Evolutionary conservation across 2,329 filamentous ascomycete genomes (phyloP), one percentile per base, ranked within the genome.

Genomic region (Sordariomycetes sp.): DNA sequence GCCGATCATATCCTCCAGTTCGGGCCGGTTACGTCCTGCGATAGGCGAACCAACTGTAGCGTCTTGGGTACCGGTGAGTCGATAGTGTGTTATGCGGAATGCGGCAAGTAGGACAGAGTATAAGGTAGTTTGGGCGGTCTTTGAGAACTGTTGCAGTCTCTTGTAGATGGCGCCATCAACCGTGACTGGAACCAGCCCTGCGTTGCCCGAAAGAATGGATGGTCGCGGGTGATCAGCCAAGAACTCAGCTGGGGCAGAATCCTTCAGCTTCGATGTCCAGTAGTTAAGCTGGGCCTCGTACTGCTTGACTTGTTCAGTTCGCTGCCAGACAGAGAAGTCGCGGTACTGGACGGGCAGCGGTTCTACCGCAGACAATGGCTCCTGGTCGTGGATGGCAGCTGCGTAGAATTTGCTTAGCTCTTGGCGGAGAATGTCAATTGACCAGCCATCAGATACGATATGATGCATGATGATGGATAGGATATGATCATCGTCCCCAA

Each of bases 171-270:
- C 5, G 5, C 24, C 24, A 8, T 39, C 40, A 8, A 50, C 27
- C 5, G 9, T 9, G 8, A 44, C 14, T 2, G 30, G 10, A 15
- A 40, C 30, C 3, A 15, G n/a, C 3, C 16, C 14, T 12, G 30
- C 30, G 12, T 14, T 20, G 14, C 37, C 28, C 12, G 37, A 30
- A 14, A 36, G 23, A 10, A 18, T 26, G 9, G 17, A 8, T 21
- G 36, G 36, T 51, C 4, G 42, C 30, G 1, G 53, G 53, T 9
- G 51, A 37, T 66, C 62, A 5, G 58, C 58, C 8, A 64, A 46
- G 6, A 56, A 37, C 30, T 42, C 39, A 5, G 31, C 21, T 18
- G 34, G 19, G 15, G 35, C 16, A 15, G 28, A 32, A 4, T 19
- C 32, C 18, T 39, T 30, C 3, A 37, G 35, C 20, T 34, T 14